phyloP scores from a whole-genome alignment of 768 basidiomycete species.

The Kwoniella sp. region DNA sequence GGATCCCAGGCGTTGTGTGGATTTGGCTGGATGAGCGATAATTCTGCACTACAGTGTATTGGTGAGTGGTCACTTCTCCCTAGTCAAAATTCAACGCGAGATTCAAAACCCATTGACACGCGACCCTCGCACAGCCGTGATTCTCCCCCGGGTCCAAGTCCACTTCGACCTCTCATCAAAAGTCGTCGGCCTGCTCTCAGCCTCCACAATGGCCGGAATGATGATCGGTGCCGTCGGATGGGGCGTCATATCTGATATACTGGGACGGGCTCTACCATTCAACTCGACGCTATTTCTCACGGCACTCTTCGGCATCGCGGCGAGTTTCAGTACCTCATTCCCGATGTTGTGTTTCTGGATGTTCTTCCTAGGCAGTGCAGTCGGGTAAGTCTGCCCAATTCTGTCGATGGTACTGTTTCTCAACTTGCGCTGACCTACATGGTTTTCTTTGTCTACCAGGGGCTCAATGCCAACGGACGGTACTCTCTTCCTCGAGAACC shows the following conservation, averaged over 20 bases:
- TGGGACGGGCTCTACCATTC: conserved; percentile 87
- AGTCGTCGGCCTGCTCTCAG: conserved; percentile 78
- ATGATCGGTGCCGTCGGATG: conserved; percentile 90
- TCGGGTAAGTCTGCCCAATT: conserved; percentile 74
- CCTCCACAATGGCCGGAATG: conserved; percentile 72
- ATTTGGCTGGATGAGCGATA: conserved; percentile 56
- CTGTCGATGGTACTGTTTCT: too few species aligned
- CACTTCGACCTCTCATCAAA: conserved; percentile 77
- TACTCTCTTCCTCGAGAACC: conserved; percentile 76
- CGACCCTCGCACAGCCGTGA: conserved; percentile 64
- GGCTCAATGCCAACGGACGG: conserved; percentile 95
- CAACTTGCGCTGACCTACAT: not conserved
- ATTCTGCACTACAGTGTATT: conserved; percentile 51
- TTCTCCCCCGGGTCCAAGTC: conserved; percentile 92
- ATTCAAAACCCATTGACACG: not conserved
- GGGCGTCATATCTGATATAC: conserved; percentile 83
- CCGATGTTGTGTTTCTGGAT: conserved; percentile 69
- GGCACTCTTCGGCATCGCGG: conserved; percentile 78
- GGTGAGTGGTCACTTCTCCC: conserved; percentile 30
- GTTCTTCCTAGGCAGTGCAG: conserved; percentile 87
- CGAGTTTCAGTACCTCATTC: conserved; percentile 75
- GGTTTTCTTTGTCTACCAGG: conserved; percentile 58
- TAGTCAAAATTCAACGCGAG: too few species aligned
- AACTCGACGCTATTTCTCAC: conserved; percentile 91
- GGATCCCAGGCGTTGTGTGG: conserved; percentile 47